Conservation (phyloP, 208 protist species). For the Trypanosoma conorhini region DNA sequence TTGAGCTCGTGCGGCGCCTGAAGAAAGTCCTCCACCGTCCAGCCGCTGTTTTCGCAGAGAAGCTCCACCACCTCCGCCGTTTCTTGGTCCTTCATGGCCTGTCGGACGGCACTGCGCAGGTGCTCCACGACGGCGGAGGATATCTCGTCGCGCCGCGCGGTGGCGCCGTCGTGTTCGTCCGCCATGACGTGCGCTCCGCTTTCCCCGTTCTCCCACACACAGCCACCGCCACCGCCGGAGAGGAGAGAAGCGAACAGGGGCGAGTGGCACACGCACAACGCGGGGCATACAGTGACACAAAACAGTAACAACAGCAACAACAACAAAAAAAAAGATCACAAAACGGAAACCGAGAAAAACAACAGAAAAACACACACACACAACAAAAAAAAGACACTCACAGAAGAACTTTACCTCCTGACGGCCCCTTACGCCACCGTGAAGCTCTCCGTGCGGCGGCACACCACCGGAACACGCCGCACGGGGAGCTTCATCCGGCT, state of each 20-base stretch:
- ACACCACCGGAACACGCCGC: too few relatives aligned
- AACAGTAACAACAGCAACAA: background rate
- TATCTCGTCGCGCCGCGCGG: constrained; percentile 1
- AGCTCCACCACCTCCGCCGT: constrained; percentile 58
- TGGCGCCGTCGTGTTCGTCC: constrained; percentile 1
- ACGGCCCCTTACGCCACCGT: too few relatives aligned
- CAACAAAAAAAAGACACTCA: background rate
- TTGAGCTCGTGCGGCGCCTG: constrained; percentile 55
- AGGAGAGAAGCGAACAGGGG: background rate
- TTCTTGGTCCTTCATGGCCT: constrained; percentile 51
- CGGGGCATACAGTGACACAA: too few relatives aligned
- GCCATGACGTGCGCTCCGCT: constrained; percentile 5
- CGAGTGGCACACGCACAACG: too few relatives aligned
- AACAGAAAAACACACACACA: background rate
- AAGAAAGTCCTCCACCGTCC: constrained; percentile 70
- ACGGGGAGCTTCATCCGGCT: too few relatives aligned
- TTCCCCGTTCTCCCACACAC: background rate
- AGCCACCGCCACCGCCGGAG: too few relatives aligned
- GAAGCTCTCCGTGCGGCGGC: too few relatives aligned
- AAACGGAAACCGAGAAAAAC: background rate
- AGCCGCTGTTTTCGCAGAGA: constrained; percentile 82
- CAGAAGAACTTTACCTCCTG: too few relatives aligned
- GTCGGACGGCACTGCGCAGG: constrained; percentile 40
- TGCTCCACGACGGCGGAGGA: constrained; percentile 46
- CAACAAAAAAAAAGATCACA: background rate